These are phyloP conservation scores for Bipolaris sorokiniana DNA, from an alignment of 2,329 filamentous ascomycete genomes.

Conservation along the genomic window DNA sequence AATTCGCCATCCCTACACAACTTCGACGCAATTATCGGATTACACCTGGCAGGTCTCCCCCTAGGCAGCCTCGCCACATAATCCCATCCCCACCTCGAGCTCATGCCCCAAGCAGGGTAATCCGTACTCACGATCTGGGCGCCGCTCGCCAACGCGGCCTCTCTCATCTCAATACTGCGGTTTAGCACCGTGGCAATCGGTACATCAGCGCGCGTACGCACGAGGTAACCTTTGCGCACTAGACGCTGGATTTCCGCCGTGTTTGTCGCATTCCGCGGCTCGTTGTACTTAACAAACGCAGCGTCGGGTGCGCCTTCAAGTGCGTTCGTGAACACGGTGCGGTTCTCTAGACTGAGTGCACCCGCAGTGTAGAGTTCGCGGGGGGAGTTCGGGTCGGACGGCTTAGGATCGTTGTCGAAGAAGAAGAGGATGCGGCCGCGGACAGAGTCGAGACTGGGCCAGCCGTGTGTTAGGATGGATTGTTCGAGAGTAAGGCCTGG, in stretches of 20 bases:
- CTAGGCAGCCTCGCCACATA: constrained; percentile 50
- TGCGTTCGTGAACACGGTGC: constrained; percentile 58
- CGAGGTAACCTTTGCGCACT: constrained; percentile 56
- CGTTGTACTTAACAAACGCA: constrained; percentile 60
- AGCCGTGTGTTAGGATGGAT: constrained; percentile 55
- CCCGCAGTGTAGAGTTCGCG: constrained; percentile 50
- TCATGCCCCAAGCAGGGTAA: constrained; percentile 57
- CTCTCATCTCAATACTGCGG: constrained; percentile 52
- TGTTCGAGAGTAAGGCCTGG: constrained; percentile 54
- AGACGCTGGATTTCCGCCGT: constrained; percentile 51
- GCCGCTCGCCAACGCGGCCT: constrained; percentile 54
- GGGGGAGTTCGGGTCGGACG: constrained; percentile 31
- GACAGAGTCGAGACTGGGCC: constrained; percentile 55
- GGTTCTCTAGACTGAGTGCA: constrained; percentile 51
- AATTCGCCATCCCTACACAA: constrained; percentile 41
- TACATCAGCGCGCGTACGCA: constrained; percentile 57
- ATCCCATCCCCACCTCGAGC: constrained; percentile 55
- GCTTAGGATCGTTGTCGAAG: constrained; percentile 58
- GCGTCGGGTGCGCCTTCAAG: constrained; percentile 54
- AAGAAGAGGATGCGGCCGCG: constrained; percentile 58
- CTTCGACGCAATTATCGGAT: constrained; percentile 47
- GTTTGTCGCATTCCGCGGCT: constrained; percentile 45
- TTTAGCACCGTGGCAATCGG: constrained; percentile 54
- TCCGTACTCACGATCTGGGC: constrained; percentile 60
- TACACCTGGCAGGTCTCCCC: constrained; percentile 45